These are phyloP conservation scores for Sechiopsis laciniata DNA, from an alignment of 306 rosid species.

Conservation along the genomic window DNA sequence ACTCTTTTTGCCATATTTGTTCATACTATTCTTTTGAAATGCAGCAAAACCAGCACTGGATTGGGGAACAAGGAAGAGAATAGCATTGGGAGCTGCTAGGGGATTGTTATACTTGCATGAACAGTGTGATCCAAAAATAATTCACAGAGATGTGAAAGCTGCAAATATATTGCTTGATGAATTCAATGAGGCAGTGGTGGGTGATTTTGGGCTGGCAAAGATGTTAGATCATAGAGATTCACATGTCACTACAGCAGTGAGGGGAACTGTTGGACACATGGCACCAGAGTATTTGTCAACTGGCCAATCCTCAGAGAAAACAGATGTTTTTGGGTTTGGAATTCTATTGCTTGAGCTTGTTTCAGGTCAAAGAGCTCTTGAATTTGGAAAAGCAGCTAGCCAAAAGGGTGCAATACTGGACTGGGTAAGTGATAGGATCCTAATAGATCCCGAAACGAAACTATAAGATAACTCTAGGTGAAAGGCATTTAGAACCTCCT, in stretches of 20 bases:
- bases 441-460: too few species aligned
- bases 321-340: slow-evolving; percentile 69
- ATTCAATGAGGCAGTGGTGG: slow-evolving; percentile 57
- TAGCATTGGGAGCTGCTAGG: slow-evolving; percentile 67
- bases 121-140: slow-evolving; percentile 73
- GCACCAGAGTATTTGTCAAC: slow-evolving; percentile 73
- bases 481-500: too few species aligned
- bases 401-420: slow-evolving; percentile 70
- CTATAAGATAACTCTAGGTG: too few species aligned
- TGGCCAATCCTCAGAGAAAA: slow-evolving; percentile 69
- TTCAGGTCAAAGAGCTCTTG: slow-evolving; percentile 62
- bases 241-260: slow-evolving; percentile 65
- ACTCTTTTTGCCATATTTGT: background rate
- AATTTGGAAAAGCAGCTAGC: slow-evolving; percentile 56
- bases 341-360: slow-evolving; percentile 60
- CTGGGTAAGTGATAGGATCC: slow-evolving; percentile 34
- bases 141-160: slow-evolving; percentile 71
- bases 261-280: slow-evolving; percentile 75
- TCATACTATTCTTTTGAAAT: background rate
- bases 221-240: slow-evolving; percentile 57
- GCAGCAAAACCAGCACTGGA: slow-evolving; percentile 57
- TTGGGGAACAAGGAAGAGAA: slow-evolving; percentile 61
- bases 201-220: slow-evolving; percentile 70
- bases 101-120: slow-evolving; percentile 60
- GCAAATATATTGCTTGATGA: slow-evolving; percentile 69